phyloP scores from a whole-genome alignment of 257 asterid genomes.

The Solanum virginianum region DNA sequence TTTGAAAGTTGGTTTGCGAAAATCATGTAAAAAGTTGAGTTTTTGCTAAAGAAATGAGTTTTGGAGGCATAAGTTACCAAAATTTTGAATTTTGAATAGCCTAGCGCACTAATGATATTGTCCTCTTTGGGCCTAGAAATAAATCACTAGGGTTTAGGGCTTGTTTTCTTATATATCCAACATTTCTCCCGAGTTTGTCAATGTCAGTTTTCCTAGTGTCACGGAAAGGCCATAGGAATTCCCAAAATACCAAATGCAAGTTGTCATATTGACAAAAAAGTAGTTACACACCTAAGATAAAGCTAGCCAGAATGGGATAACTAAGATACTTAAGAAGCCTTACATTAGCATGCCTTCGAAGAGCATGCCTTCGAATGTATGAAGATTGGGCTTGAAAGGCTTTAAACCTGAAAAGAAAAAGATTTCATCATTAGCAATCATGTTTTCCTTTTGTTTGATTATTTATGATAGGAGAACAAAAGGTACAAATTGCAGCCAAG shows the following conservation, averaged over 20 bases:
- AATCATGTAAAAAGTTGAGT: too few relatives aligned
- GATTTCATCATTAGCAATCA: background rate
- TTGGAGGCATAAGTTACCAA: too few relatives aligned
- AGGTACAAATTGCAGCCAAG: background rate
- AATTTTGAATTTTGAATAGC: background rate
- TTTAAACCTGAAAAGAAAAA: background rate
- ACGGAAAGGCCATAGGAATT: background rate
- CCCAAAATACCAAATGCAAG: background rate
- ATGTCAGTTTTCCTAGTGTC: background rate
- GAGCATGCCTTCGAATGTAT: background rate
- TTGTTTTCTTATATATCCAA: background rate
- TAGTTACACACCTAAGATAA: background rate
- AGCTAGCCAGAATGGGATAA: background rate
- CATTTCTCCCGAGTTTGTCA: background rate
- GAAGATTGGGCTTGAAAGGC: slow-evolving; percentile 4
- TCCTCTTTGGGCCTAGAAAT: background rate
- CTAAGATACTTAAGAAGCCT: background rate
- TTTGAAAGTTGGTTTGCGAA: too few relatives aligned
- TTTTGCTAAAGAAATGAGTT: too few relatives aligned
- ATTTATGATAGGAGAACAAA: background rate
- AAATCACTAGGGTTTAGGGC: background rate
- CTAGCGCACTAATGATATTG: background rate
- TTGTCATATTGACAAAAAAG: background rate
- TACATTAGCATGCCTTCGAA: background rate
- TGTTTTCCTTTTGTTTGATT: background rate